Conservation (phyloP, 495 filamentous ascomycete species). For the Penicillium mononematosum region DNA sequence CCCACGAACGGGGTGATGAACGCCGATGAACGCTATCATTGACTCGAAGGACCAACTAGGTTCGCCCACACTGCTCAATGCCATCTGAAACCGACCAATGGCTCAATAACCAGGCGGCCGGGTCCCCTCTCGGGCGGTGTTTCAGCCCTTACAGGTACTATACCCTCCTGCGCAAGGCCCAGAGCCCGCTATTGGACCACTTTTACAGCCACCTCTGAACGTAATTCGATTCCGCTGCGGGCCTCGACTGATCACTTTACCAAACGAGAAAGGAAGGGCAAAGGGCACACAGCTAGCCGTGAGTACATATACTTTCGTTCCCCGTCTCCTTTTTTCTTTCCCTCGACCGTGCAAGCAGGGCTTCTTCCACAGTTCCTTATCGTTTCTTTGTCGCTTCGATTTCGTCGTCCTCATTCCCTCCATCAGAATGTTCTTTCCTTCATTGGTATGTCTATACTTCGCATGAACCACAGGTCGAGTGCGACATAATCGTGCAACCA, state of each 20-base stretch:
- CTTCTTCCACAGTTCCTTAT: conserved; percentile 22
- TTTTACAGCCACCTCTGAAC: conserved; percentile 11
- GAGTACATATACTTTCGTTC: conserved; percentile 18
- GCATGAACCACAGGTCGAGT: neutral
- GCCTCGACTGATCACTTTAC: conserved; percentile 11
- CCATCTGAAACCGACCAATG: conserved; percentile 12
- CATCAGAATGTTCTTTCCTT: conserved; percentile 28
- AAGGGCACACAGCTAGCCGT: conserved; percentile 6
- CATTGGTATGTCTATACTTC: conserved; percentile 23
- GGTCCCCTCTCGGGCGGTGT: neutral
- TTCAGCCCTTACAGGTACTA: conserved; percentile 11
- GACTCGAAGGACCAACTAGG: conserved; percentile 1
- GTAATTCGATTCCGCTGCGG: conserved; percentile 8
- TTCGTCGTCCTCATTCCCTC: conserved; percentile 22
- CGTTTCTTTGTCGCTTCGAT: conserved; percentile 18
- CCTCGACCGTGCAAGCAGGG: conserved; percentile 26
- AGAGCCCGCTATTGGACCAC: conserved; percentile 12
- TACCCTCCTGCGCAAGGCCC: conserved; percentile 6
- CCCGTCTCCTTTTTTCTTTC: conserved; percentile 3
- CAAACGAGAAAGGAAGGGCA: conserved; percentile 2
- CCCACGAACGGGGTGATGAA: neutral
- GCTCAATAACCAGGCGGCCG: neutral
- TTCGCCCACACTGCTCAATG: conserved; percentile 4
- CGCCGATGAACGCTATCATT: conserved; percentile 2
- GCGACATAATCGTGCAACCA: neutral